Base-by-base conservation (phyloP, 768 basidiomycete genomes). In the Boletellus ananas region DNA sequence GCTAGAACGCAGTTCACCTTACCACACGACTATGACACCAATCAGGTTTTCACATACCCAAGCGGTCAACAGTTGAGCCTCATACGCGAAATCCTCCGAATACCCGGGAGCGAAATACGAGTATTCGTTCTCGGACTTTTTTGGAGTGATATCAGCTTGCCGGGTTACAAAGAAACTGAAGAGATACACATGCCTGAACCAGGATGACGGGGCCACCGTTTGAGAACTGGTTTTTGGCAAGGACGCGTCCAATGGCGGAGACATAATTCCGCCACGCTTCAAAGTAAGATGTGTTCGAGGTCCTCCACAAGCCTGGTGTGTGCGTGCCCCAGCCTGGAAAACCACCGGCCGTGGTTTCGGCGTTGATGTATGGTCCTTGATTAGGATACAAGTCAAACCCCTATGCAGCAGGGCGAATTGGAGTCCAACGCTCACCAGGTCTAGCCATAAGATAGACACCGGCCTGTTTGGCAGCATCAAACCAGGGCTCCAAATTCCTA, bases 241-340 rank as follows among this genome's bases (percentile, higher is more conserved):
- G 72, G 31, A 81, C 68, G 45, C 73, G 70, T 5, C 76, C 70
- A 10, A 84, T 69, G 1, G 70, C 64, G 5, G 74, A 77, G 66
- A 82, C 69, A 52, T 84, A 84, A 12, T 75, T 76, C 17, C 66
- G 67, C 82, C 82, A 84, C 2, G 81, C 81, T 68, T 51, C 50
- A 29, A 45, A 52, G 58, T 79, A 82, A 44, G 69, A 71, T 6
- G 73, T 54, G 59, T 80, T 76, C 43, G 79, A 74, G 17, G 78
- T 79, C 33, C 79, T 69, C 47, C 79, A 70, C 35, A 66, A 60
- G 17, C 76, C 77, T 29, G 77, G 74, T 23, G 78, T 74, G 60
- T 79, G 78, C 8, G 76, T 79, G 31, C 78, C 76, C 80, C 79
- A 81, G 6, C 80, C 80, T 12, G 81, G 80, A 54, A 81, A 79